These are phyloP conservation scores for Sporothrix protearum DNA, from an alignment of 2,329 filamentous ascomycete species.

Conservation along the genomic window DNA sequence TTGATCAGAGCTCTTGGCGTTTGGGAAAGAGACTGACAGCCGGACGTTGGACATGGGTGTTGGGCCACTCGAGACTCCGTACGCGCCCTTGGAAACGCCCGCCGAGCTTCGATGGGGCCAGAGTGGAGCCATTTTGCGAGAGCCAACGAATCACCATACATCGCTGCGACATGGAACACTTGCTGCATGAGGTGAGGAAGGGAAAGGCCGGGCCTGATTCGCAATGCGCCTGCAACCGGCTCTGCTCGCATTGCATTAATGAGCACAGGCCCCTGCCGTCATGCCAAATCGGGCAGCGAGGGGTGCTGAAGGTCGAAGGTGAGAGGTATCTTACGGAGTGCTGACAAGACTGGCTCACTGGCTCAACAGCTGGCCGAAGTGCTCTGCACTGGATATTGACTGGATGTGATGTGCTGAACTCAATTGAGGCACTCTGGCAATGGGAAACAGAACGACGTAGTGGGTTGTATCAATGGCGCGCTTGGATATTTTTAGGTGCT, in stretches of 20 bases:
- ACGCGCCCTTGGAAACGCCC: conserved; percentile 45
- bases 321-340: too few species aligned
- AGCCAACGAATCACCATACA: conserved; percentile 39
- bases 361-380: too few species aligned
- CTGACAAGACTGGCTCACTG: background rate
- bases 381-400: background rate
- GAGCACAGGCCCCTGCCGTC: background rate
- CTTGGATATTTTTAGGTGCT: conserved; percentile 5
- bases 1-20: conserved; percentile 19
- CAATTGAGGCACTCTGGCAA: background rate
- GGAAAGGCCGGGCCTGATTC: conserved; percentile 36
- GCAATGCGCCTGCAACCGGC: conserved; percentile 34
- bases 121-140: conserved; percentile 31
- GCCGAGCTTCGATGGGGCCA: conserved; percentile 32
- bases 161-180: conserved; percentile 39
- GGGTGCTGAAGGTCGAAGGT: background rate
- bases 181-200: conserved; percentile 38
- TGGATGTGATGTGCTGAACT: conserved; percentile 3
- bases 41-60: conserved; percentile 16
- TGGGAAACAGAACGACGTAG: background rate
- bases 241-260: conserved; percentile 31
- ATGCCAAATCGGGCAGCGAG: conserved; percentile 8
- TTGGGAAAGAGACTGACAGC: conserved; percentile 12
- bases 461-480: background rate
- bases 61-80: conserved; percentile 27